Percentiles rank a stretch among this genome's conserved stretches.
phyloP scores from a whole-genome alignment of 2,329 filamentous ascomycete species.

The Talaromyces sp. region DNA sequence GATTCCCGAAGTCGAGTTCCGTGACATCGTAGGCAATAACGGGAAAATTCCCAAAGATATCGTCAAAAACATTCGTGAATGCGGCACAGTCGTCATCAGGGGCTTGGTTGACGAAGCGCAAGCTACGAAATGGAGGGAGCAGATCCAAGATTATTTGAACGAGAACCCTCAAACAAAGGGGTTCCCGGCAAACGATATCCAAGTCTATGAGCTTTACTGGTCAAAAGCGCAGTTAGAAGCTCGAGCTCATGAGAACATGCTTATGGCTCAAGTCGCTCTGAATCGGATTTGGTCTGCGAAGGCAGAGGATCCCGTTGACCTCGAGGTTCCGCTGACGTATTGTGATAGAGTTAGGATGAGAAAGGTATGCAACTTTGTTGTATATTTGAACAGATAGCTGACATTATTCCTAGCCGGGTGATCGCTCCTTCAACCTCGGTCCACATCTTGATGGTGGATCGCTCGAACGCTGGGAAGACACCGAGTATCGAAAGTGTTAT shows the following conservation, averaged over 20 bases:
- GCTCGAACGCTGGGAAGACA: constrained; percentile 44
- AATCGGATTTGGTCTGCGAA: constrained; percentile 42
- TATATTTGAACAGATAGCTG: not conserved
- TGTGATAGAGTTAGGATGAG: constrained; percentile 41
- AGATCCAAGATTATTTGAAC: constrained; percentile 28
- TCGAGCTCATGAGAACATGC: constrained; percentile 38
- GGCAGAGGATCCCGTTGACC: constrained; percentile 23
- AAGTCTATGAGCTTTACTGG: constrained; percentile 40
- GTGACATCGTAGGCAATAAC: constrained; percentile 22
- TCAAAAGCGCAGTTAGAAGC: constrained; percentile 39
- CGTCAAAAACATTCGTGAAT: constrained; percentile 17
- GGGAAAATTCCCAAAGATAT: constrained; percentile 13
- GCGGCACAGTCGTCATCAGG: constrained; percentile 23
- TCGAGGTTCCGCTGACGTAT: constrained; percentile 39
- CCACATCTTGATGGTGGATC: constrained; percentile 47
- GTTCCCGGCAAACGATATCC: constrained; percentile 39
- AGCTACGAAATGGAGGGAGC: constrained; percentile 10
- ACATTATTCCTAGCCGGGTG: constrained; percentile 27
- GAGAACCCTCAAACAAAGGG: constrained; percentile 35
- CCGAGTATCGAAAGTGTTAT: constrained; percentile 39
- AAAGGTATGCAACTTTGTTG: not conserved
- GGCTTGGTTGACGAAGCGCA: constrained; percentile 19
- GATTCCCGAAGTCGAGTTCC: constrained; percentile 34
- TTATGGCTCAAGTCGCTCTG: constrained; percentile 35
- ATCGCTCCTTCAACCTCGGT: constrained; percentile 41